Evolutionary conservation across 345 rosid genomes (phyloP).

Genomic region (Sisymbrium altissimum): DNA sequence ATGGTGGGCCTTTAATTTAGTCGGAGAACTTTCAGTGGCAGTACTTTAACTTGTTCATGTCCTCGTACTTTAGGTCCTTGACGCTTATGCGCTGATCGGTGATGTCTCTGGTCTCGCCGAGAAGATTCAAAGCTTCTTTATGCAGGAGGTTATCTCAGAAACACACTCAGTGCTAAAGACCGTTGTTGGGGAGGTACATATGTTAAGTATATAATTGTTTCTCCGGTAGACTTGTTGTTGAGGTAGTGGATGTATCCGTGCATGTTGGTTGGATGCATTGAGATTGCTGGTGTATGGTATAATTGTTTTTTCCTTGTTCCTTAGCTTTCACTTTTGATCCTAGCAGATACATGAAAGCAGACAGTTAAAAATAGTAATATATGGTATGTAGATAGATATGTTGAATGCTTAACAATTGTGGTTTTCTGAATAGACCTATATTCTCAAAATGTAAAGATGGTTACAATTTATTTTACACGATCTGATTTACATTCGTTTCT

Average conservation of each 20-base stretch:
- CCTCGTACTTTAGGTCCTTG: slow-evolving; percentile 67
- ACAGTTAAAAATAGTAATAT: not conserved
- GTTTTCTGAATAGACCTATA: not conserved
- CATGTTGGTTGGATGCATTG: slow-evolving; percentile 12
- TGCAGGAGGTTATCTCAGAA: slow-evolving; percentile 97
- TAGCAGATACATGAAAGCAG: not conserved
- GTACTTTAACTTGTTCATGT: slow-evolving; percentile 7
- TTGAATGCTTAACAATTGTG: not conserved
- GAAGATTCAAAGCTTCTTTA: slow-evolving; percentile 94
- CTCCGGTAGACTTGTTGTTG: slow-evolving; percentile 13
- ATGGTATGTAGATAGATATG: not conserved
- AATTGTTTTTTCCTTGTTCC: slow-evolving; percentile 3
- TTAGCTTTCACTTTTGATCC: slow-evolving; percentile 1
- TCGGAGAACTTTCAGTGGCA: slow-evolving; percentile 7
- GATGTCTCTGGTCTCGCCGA: slow-evolving; percentile 97
- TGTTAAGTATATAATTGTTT: slow-evolving; percentile 3
- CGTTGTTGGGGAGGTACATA: slow-evolving; percentile 73
- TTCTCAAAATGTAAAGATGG: not conserved
- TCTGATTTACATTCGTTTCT: not conserved
- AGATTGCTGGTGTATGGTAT: slow-evolving; percentile 5
- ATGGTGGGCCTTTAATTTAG: not conserved
- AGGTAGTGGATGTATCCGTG: slow-evolving; percentile 10
- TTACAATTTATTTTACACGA: not conserved
- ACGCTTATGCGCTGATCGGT: slow-evolving; percentile 97
- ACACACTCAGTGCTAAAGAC: slow-evolving; percentile 75